Base-by-base conservation (phyloP, 805 yeast genomes). In the Priceomyces fermenticarens region DNA sequence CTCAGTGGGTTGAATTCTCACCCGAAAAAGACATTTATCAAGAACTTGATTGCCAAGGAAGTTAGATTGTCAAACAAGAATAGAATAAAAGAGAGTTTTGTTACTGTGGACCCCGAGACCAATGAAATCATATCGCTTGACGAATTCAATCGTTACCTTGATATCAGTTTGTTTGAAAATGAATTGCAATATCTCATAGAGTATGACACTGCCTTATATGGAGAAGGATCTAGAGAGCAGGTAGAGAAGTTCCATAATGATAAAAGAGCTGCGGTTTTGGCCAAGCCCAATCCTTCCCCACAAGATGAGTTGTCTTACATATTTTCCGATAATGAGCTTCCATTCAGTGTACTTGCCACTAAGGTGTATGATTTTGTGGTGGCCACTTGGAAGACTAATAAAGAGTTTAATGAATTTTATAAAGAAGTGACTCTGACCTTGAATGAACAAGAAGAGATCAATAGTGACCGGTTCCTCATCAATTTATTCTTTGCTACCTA, bases 41-140 rank as follows among this genome's bases (percentile, higher is more conserved):
- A 75, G 50, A 89, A 89, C 62, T 71, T 90, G 47, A 82, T 93
- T 44, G 77, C 81, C 31, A 90, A 89, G 55, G 97, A 91, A 60
- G 68, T 90, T 28, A 75, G 97, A 45, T 73, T 91, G 42, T 80
- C 93, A n/a, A 88, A 84, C 47, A 80, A 79, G 38, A 76, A 76
- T 41, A 78, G 85, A 40, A 84, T 93, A 38, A 75, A 75, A 46
- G 83, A 78, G 12, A 85, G 95, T 23, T 73, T 93, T 43, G 65
- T 65, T 5, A 57, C 69, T 5, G 48, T 67, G 41, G 42, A 59
- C 31, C 47, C 58, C 47, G 48, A 44, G 48, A 50, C 52, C 5
- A 72, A 67, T 15, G 58, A 45, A 51, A 71, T 63, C 8, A 50
- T 57, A 12, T 43, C 57, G 7, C 54, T 70, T 35, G 64, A 63